Evolutionary conservation across 176 grass and related monocot species (phyloP), one percentile per base, ranked within the genome.

Genomic region (Oryza meridionalis): DNA sequence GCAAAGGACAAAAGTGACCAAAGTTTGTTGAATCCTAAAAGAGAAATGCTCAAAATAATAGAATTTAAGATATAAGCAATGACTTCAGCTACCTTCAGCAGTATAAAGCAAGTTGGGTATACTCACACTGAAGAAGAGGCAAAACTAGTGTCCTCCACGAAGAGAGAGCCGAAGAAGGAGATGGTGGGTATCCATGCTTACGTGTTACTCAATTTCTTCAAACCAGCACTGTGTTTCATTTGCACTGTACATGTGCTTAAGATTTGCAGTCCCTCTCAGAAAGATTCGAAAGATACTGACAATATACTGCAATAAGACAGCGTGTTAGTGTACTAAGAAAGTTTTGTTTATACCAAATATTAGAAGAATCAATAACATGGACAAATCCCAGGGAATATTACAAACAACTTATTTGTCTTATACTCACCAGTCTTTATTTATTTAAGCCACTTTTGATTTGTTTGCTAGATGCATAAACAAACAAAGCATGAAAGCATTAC

Each of bases 341-440:
- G 31, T 11, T 21, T 67, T 68, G 15, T 46, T 9, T 19, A 11
- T 27, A 66, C 4, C 9, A 40, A 71, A 37, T 53, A 3, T 55
- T 21, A 68, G 62, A 68, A 84, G 53, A 76, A 10, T 75, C 59
- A 16, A 50, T 29, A 84, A 65, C 31, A 51, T 53, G 61, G 61
- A 26, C 1, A 49, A 67, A 38, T 21, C 15, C 37, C 27, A 51
- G 27, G 69, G 24, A 29, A 65, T 67, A 75, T 50, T 75, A 33
- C 44, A 26, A 84, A 33, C 5, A 49, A 50, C 9, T 49, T 29
- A n/a, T 9, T 35, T 21, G 21, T 83, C 59, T 55, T 6, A 11
- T 55, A 7, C 17, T 74, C 5, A 16, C 25, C 9, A 21, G 80
- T 65, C 17, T 47, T 83, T 73, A 16, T 43, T 44, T 65, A 46